Conservation (phyloP, 371 early-diverging fungal genomes). For the Synchytrium microbalum region DNA sequence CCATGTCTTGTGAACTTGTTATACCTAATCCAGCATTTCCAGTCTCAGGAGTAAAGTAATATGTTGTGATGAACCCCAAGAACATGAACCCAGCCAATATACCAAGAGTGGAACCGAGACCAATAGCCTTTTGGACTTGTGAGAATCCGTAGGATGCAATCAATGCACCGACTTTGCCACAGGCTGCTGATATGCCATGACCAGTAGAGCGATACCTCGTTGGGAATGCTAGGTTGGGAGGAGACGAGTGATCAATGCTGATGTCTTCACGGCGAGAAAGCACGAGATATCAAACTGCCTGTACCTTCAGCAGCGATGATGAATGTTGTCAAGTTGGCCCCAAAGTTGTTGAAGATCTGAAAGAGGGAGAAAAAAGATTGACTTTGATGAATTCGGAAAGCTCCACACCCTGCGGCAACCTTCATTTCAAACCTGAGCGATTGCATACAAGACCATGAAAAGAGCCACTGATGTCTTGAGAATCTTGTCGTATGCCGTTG, state of each 20-base stretch:
- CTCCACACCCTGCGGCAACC: neutral
- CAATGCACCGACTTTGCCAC: slow-evolving; percentile 81
- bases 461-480: slow-evolving; percentile 15
- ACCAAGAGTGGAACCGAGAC: slow-evolving; percentile 47
- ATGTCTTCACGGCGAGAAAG: no score
- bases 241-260: no score
- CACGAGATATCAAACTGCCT: no score
- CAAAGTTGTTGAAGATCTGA: slow-evolving; percentile 81
- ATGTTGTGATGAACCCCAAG: slow-evolving; percentile 42
- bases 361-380: slow-evolving; percentile 5
- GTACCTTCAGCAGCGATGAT: slow-evolving; percentile 67
- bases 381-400: neutral
- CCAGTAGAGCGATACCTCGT: slow-evolving; percentile 77
- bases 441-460: slow-evolving; percentile 22
- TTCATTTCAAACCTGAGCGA: slow-evolving; percentile 17
- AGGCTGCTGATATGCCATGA: slow-evolving; percentile 84
- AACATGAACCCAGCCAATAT: slow-evolving; percentile 73
- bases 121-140: neutral
- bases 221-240: slow-evolving; percentile 58
- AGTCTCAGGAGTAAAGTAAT: slow-evolving; percentile 16
- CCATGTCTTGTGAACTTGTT: no score
- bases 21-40: neutral
- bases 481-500: slow-evolving; percentile 48
- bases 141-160: slow-evolving; percentile 67
- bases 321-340: slow-evolving; percentile 85